Evolutionary conservation across 2,329 filamentous ascomycete genomes (phyloP).

Genomic region (Ophiostoma tasmaniense): DNA sequence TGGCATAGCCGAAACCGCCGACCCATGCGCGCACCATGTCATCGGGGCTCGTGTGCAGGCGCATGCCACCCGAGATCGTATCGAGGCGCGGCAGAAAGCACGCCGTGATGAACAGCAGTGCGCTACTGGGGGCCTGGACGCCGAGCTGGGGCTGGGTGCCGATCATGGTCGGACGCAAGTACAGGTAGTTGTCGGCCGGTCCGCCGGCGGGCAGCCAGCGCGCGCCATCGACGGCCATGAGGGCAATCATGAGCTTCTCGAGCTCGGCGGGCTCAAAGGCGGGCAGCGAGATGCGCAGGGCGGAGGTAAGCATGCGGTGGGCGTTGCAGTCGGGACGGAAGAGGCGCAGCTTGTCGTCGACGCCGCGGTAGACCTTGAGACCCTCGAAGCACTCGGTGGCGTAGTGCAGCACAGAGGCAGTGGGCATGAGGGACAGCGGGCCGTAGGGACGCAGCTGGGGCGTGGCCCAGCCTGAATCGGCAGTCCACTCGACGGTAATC

Average conservation of each 20-base stretch:
- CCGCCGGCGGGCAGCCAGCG: slow-evolving; percentile 62
- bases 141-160: slow-evolving; percentile 73
- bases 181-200: slow-evolving; percentile 63
- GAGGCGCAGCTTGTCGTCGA: slow-evolving; percentile 63
- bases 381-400: slow-evolving; percentile 89
- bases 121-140: slow-evolving; percentile 69
- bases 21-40: slow-evolving; percentile 89
- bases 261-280: slow-evolving; percentile 63
- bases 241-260: slow-evolving; percentile 61
- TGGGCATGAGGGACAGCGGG: slow-evolving; percentile 69
- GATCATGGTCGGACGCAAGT: slow-evolving; percentile 81
- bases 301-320: slow-evolving; percentile 52
- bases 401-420: slow-evolving; percentile 75
- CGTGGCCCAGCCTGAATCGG: slow-evolving; percentile 57
- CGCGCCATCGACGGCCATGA: slow-evolving; percentile 63
- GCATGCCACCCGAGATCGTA: slow-evolving; percentile 49
- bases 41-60: slow-evolving; percentile 67
- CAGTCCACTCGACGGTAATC: slow-evolving; percentile 64
- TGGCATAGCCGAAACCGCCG: slow-evolving; percentile 84
- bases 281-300: slow-evolving; percentile 63
- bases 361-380: slow-evolving; percentile 70
- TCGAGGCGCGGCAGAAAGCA: slow-evolving; percentile 53
- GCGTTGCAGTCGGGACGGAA: slow-evolving; percentile 72
- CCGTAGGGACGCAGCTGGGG: slow-evolving; percentile 72
- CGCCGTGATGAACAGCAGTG: slow-evolving; percentile 78